phyloP scores from a whole-genome alignment of 441 rosid species.

The Brassica balearica region DNA sequence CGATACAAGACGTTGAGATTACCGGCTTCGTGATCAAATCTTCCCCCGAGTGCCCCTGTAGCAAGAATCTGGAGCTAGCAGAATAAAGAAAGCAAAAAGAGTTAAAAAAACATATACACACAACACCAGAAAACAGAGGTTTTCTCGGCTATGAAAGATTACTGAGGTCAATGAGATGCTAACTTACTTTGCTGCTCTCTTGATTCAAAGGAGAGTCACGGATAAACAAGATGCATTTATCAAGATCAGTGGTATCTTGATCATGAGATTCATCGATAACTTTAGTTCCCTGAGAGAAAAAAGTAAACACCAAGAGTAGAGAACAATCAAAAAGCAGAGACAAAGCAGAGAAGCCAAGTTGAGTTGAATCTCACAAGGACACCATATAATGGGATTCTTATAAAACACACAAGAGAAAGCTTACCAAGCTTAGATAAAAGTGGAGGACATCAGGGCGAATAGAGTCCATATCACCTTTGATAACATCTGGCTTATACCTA shows the following conservation, averaged over 20 bases:
- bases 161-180: neutral
- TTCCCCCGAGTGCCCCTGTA: slow-evolving; percentile 94
- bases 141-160: neutral
- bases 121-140: neutral
- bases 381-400: neutral
- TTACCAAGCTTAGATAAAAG: slow-evolving; percentile 69
- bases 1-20: slow-evolving; percentile 75
- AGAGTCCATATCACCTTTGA: slow-evolving; percentile 98
- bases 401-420: neutral
- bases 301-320: neutral
- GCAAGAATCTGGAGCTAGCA: slow-evolving; percentile 75
- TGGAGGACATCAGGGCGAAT: slow-evolving; percentile 64
- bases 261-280: neutral
- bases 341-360: neutral
- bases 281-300: slow-evolving; percentile 6
- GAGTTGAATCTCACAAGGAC: neutral
- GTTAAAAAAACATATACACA: neutral
- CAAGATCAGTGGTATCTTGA: slow-evolving; percentile 38
- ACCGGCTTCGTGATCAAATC: slow-evolving; percentile 95
- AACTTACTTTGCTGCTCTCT: slow-evolving; percentile 63
- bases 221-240: slow-evolving; percentile 73
- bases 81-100: neutral
- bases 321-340: neutral
- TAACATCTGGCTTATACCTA: slow-evolving; percentile 85
- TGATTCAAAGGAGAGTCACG: slow-evolving; percentile 50